Evolutionary conservation across 2,329 filamentous ascomycete species (phyloP).

Genomic region (Periconia digitata): DNA sequence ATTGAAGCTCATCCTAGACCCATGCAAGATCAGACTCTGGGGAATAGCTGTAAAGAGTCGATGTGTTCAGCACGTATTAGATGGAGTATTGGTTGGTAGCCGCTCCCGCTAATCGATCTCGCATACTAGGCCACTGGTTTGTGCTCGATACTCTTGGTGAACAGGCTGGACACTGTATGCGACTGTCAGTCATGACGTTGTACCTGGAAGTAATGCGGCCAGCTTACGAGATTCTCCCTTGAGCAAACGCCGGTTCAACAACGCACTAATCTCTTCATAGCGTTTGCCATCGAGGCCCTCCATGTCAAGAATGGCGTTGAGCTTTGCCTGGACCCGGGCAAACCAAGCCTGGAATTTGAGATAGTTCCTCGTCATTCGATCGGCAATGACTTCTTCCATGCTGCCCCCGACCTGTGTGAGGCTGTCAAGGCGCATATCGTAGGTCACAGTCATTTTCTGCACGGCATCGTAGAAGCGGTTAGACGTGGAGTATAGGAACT

Average conservation of each 20-base stretch:
- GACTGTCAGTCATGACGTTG: neutral
- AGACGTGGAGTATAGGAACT: conserved; percentile 13
- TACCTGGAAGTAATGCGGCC: neutral
- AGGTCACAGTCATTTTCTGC: conserved; percentile 10
- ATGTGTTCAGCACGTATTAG: neutral
- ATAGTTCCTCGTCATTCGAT: conserved; percentile 18
- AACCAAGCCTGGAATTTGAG: conserved; percentile 21
- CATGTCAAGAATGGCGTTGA: conserved; percentile 9
- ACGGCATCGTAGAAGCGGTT: conserved; percentile 10
- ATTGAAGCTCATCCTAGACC: neutral
- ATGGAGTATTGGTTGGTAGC: neutral
- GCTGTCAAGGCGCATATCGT: conserved; percentile 20
- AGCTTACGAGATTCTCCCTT: conserved; percentile 15
- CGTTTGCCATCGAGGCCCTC: conserved; percentile 1
- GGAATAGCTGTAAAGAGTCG: neutral
- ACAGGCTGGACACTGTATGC: neutral
- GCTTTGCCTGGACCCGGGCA: conserved; percentile 15
- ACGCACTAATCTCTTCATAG: conserved; percentile 9
- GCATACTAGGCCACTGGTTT: neutral
- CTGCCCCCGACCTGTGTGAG: conserved; percentile 7
- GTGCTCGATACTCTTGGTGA: neutral
- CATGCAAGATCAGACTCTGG: neutral
- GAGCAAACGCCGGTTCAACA: conserved; percentile 18
- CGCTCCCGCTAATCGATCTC: neutral
- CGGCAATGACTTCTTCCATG: conserved; percentile 18